These are phyloP conservation scores for Pyropia yezoensis DNA, from an alignment of 23 red algal species.

Conservation along the genomic window DNA sequence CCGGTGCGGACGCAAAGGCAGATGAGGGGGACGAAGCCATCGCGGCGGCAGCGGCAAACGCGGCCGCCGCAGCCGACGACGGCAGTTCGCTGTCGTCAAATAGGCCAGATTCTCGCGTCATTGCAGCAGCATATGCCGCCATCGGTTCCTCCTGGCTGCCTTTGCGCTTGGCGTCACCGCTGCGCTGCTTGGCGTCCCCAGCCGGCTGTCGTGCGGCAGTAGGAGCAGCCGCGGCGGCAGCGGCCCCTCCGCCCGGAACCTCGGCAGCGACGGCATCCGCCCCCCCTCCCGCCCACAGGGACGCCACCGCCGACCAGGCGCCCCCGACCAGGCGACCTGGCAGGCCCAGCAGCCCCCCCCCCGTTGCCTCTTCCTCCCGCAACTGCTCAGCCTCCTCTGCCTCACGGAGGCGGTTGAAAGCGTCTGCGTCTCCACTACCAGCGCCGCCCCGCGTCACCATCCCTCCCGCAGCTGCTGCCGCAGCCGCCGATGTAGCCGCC, in stretches of 20 bases:
- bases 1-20: background rate
- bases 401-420: background rate
- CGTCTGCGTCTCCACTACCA: background rate
- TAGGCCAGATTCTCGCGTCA: conserved; percentile 4
- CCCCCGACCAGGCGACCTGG: no score
- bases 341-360: no score
- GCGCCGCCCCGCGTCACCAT: background rate
- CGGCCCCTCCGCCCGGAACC: no score
- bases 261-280: no score
- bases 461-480: background rate
- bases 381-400: background rate
- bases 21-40: conserved; percentile 23
- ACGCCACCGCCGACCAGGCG: no score
- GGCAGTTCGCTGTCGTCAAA: conserved; percentile 9
- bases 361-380: background rate
- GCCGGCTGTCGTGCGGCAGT: background rate
- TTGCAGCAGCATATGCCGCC: conserved; percentile 15
- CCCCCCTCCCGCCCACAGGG: no score
- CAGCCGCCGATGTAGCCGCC: background rate
- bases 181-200: background rate
- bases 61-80: conserved; percentile 9
- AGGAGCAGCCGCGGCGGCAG: background rate
- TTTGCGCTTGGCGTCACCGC: background rate
- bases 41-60: conserved; percentile 36
- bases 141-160: background rate